These are phyloP conservation scores for Botryotinia calthae DNA, from an alignment of 2,329 filamentous ascomycete genomes.

Conservation along the genomic window DNA sequence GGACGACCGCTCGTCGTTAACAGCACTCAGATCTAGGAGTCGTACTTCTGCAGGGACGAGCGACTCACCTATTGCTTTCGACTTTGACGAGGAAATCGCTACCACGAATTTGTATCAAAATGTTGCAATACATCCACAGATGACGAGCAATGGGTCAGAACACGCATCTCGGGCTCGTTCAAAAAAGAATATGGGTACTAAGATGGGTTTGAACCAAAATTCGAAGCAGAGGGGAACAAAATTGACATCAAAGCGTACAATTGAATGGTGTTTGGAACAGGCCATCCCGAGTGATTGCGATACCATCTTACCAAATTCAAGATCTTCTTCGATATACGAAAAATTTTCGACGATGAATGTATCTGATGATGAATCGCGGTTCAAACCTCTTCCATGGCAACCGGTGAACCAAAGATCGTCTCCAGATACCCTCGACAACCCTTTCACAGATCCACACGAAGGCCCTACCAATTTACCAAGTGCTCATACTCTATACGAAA, in stretches of 20 bases:
- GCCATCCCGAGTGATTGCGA: not conserved
- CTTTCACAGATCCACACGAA: not conserved
- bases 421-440: not conserved
- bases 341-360: not conserved
- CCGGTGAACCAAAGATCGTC: not conserved
- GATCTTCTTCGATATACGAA: not conserved
- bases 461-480: too few species aligned
- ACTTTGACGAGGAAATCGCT: constrained; percentile 6
- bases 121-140: not conserved
- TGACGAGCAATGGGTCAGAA: too few species aligned
- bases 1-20: not conserved
- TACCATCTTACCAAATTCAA: not conserved
- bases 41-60: not conserved
- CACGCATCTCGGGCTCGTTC: not conserved
- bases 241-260: not conserved
- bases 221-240: not conserved
- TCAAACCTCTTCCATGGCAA: accelerated
- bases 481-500: too few species aligned
- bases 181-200: not conserved
- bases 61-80: not conserved
- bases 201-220: not conserved
- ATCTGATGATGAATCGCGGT: not conserved
- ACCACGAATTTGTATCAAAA: not conserved
- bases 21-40: not conserved
- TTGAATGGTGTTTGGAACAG: not conserved